phyloP scores from a whole-genome alignment of 352 stramenopile genomes.

The Thraustochytrium sp. region DNA sequence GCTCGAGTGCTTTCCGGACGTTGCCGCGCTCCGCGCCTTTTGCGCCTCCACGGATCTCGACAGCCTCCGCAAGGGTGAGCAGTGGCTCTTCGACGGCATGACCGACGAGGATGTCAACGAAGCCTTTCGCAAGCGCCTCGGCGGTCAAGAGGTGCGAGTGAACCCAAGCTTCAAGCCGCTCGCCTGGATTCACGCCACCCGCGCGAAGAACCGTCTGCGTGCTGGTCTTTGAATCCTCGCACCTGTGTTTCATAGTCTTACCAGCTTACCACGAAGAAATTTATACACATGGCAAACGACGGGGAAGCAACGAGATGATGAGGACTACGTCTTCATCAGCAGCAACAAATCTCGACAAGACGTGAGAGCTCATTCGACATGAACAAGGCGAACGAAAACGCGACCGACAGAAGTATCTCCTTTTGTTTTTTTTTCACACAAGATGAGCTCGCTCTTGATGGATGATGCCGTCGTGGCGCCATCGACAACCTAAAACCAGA shows the following conservation, averaged over 20 bases:
- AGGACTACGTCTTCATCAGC: no score
- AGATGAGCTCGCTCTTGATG: not conserved
- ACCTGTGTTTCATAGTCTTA: no score
- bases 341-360: no score
- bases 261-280: no score
- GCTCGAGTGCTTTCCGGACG: not conserved
- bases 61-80: not conserved
- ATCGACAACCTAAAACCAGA: not conserved
- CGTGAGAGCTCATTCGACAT: no score
- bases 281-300: no score
- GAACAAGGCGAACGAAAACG: no score
- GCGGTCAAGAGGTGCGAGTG: not conserved
- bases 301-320: no score
- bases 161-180: slow-evolving; percentile 30
- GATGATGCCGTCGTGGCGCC: not conserved
- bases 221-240: no score
- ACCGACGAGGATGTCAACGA: slow-evolving; percentile 18
- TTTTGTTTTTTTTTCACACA: not conserved
- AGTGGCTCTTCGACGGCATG: slow-evolving; percentile 37
- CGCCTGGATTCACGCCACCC: not conserved
- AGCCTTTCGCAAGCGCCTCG: not conserved
- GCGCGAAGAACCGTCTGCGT: no score
- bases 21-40: not conserved
- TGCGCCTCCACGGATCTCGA: not conserved
- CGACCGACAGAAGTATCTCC: not conserved